Evolutionary conservation across 345 rosid genomes (phyloP), one percentile per base, ranked within the genome.

Genomic region (Salix viminalis): DNA sequence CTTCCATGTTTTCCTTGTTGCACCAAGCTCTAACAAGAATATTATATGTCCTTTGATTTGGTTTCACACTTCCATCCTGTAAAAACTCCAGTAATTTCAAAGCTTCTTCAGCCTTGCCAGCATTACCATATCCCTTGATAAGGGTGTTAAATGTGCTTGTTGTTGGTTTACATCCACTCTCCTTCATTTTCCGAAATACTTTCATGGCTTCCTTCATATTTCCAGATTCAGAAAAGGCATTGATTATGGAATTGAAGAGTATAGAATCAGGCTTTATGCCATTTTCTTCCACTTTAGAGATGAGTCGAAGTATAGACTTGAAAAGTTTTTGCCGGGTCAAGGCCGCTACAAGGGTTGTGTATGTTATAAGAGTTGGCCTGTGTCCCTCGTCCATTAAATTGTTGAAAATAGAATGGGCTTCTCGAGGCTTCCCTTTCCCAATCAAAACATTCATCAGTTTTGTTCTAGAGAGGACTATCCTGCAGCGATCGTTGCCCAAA

Each of bases 221-320:
- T 73, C 96, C 93, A 28, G 97, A 89, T 80, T 95, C 97, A 32
- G 94, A 88, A 36, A 91, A 88, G n/a, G 94, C 94, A 76, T 93
- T 95, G 78, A 95, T 95, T 83, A 91, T 88, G 65, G 97, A 90
- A 71, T 95, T 93, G 90, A 90, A 95, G 85, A 95, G 91, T 74
- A 95, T 91, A 19, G 97, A 83, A 81, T 95, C 97, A 0, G 97
- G 97, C 84, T 89, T 87, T 79, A 88, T 76, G 16, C 96, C 96
- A 21, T 84, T 85, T 78, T 87, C 86, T 86, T 95, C 97, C 79
- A 95, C 84, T 85, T 88, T 77, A 70, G 88, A 84, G 76, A 90
- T 78, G 58, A 93, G 93, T 4, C 85, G 76, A 34, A 85, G 75
- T 77, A 95, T 91, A 77, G 93, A 88, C 77, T 87, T 77, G 68